Conservation (phyloP, 768 basidiomycete genomes). For the Agaricus sinodeliciosus region DNA sequence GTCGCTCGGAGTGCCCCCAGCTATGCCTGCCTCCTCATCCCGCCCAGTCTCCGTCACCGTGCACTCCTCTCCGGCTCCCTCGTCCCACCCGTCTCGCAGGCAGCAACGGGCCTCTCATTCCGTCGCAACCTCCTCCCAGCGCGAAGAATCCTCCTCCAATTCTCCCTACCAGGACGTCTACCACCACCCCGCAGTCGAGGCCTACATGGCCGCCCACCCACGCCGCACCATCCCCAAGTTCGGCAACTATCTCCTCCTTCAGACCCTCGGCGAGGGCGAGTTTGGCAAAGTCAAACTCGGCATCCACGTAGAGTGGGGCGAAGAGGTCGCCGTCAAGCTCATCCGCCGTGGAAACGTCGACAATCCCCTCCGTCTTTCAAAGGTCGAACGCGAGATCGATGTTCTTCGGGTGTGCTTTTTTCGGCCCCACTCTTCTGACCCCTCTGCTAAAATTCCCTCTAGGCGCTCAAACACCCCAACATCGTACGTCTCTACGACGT, state of each 20-base stretch:
- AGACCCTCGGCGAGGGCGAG: slow-evolving; percentile 97
- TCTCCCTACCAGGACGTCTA: slow-evolving; percentile 67
- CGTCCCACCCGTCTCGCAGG: slow-evolving; percentile 28
- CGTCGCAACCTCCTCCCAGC: slow-evolving; percentile 35
- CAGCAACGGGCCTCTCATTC: slow-evolving; percentile 72
- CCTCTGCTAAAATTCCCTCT: slow-evolving; percentile 15
- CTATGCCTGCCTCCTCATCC: slow-evolving; percentile 20
- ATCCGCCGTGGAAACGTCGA: slow-evolving; percentile 93
- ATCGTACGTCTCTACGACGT: slow-evolving; percentile 98
- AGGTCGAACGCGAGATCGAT: slow-evolving; percentile 97
- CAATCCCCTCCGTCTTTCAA: slow-evolving; percentile 77
- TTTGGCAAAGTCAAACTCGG: slow-evolving; percentile 99
- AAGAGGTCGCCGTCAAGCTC: slow-evolving; percentile 98
- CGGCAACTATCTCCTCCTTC: slow-evolving; percentile 90
- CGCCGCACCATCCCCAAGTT: slow-evolving; percentile 87
- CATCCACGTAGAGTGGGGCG: slow-evolving; percentile 86
- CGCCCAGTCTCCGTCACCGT: slow-evolving; percentile 58
- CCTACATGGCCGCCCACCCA: slow-evolving; percentile 79
- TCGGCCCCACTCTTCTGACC: slow-evolving; percentile 7
- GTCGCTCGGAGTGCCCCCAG: not conserved
- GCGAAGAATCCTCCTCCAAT: slow-evolving; percentile 28
- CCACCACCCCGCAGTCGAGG: slow-evolving; percentile 77
- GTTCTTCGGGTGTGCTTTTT: slow-evolving; percentile 73
- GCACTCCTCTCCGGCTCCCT: slow-evolving; percentile 40
- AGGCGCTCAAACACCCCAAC: slow-evolving; percentile 96